Evolutionary conservation across 116 monocot species (phyloP).

Genomic region (Papilionanthe hybrid): DNA sequence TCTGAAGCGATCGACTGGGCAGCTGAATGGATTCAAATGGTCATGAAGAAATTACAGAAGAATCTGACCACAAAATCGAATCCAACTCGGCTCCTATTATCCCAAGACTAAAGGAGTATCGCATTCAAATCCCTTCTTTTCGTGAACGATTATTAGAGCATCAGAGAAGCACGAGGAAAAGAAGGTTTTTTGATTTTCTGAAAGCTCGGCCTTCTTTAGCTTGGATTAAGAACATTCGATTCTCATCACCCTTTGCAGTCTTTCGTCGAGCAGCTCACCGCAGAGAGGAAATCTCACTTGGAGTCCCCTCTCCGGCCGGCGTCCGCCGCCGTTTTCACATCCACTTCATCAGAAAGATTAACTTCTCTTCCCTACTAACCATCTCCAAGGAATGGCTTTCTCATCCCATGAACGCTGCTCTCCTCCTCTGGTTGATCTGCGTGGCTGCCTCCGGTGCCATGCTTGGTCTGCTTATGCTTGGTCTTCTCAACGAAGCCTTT

Average conservation of each 20-base stretch:
- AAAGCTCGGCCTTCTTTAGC: constrained; percentile 3
- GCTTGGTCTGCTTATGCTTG: constrained; percentile 28
- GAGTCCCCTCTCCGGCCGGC: constrained; percentile 21
- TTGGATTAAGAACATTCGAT: constrained; percentile 13
- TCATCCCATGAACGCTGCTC: constrained; percentile 33
- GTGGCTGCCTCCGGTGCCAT: constrained; percentile 20
- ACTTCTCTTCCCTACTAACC: constrained; percentile 8
- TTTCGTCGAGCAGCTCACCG: constrained; percentile 3
- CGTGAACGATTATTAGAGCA: neutral
- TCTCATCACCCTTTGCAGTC: constrained; percentile 1
- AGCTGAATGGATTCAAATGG: neutral
- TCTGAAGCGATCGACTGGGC: neutral
- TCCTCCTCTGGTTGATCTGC: constrained; percentile 30
- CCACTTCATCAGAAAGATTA: constrained; percentile 14
- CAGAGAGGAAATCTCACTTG: constrained; percentile 24
- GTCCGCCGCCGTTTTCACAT: neutral
- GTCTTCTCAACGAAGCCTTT: constrained; percentile 20
- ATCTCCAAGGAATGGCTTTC: constrained; percentile 29
- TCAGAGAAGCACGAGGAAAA: neutral
- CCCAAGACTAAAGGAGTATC: constrained; percentile 11
- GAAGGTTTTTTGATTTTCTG: constrained; percentile 14
- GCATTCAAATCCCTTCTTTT: constrained; percentile 6
- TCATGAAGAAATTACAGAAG: neutral
- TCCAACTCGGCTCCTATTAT: neutral
- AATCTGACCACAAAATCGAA: neutral